Evolutionary conservation across 2,329 filamentous ascomycete species (phyloP).

Genomic region (Blumeria graminis): DNA sequence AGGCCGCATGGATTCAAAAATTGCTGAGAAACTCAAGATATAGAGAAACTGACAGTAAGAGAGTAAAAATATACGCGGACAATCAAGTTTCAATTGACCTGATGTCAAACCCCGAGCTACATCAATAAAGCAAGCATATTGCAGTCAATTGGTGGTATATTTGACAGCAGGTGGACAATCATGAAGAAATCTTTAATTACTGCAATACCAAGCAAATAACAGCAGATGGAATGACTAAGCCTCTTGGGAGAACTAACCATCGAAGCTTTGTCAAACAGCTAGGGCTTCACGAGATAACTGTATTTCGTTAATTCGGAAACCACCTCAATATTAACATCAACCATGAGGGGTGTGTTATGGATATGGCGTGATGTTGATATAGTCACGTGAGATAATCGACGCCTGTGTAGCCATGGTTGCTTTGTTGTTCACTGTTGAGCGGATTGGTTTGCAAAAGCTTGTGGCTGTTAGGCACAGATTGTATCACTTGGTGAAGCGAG

Average conservation of each 20-base stretch:
- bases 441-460: no score
- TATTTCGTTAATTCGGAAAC: no score
- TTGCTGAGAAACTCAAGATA: background rate
- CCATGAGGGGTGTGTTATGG: background rate
- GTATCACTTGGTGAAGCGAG: no score
- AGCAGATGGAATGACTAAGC: background rate
- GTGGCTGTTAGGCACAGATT: no score
- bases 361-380: no score
- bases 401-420: no score
- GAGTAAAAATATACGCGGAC: background rate
- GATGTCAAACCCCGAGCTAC: background rate
- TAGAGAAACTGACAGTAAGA: background rate
- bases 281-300: background rate
- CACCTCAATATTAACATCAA: background rate
- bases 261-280: background rate
- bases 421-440: no score
- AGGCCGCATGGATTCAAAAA: background rate
- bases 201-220: background rate
- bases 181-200: background rate
- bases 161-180: background rate
- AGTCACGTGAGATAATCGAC: no score
- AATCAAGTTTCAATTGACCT: background rate
- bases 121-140: slow-evolving; percentile 1
- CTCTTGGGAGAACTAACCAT: background rate
- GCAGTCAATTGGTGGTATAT: slow-evolving; percentile 1